Evolutionary conservation across 2,329 filamentous ascomycete genomes (phyloP).

Genomic region (Phoma sp.): DNA sequence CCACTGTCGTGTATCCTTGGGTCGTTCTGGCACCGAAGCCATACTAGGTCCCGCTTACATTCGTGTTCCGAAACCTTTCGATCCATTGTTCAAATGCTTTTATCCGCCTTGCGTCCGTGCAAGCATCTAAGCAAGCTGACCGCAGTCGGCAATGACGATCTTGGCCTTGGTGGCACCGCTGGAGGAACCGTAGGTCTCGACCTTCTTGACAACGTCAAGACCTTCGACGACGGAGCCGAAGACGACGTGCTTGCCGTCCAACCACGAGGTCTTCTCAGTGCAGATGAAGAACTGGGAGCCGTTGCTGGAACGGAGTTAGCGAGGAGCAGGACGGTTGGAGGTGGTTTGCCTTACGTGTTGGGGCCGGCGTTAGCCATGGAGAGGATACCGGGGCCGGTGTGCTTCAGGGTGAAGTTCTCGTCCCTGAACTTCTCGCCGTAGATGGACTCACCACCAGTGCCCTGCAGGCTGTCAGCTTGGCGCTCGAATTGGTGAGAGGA

Average conservation of each 20-base stretch:
- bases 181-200: constrained; percentile 33
- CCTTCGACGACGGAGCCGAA: constrained; percentile 71
- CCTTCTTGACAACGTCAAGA: constrained; percentile 33
- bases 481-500: background rate
- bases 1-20: constrained; percentile 5
- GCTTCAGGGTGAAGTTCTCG: constrained; percentile 91
- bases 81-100: constrained; percentile 16
- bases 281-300: constrained; percentile 98
- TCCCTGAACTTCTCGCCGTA: constrained; percentile 97
- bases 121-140: constrained; percentile 27
- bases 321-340: background rate
- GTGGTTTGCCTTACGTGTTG: constrained; percentile 8
- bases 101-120: constrained; percentile 12
- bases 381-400: constrained; percentile 89
- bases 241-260: constrained; percentile 82
- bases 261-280: constrained; percentile 84
- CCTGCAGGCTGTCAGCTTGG: constrained; percentile 24
- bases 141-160: constrained; percentile 34
- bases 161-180: constrained; percentile 29
- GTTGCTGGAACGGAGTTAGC: constrained; percentile 68
- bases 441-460: constrained; percentile 87
- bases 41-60: constrained; percentile 16
- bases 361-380: constrained; percentile 98
- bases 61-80: constrained; percentile 12
- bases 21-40: constrained; percentile 13